Conservation (phyloP, 768 basidiomycete species). For the Rhodotorula toruloides region DNA sequence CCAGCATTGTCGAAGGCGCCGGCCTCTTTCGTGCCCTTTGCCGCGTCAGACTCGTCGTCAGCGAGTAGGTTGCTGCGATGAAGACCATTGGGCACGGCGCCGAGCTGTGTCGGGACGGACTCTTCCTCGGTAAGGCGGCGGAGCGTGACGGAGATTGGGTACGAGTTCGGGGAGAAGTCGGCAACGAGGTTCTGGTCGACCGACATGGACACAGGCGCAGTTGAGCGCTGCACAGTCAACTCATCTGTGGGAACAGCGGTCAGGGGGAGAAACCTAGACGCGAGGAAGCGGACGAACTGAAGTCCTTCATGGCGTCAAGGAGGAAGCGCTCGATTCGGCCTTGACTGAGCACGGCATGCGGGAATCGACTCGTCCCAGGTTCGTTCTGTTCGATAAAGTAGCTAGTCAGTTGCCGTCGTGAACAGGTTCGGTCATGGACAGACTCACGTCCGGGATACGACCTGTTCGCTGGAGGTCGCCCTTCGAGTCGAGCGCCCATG, state of each 20-base stretch:
- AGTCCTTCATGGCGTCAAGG: conserved; percentile 29
- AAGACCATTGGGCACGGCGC: conserved; percentile 22
- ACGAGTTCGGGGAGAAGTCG: conserved; percentile 12
- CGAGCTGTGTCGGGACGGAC: conserved; percentile 24
- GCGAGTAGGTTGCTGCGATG: conserved; percentile 23
- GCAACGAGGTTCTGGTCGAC: conserved; percentile 4
- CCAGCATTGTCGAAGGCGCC: background rate
- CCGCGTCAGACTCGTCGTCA: conserved; percentile 27
- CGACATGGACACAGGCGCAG: conserved; percentile 2
- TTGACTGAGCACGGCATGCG: conserved; percentile 30
- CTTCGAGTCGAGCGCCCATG: conserved; percentile 19
- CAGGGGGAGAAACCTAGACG: no score
- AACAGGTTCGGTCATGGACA: background rate
- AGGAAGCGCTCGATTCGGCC: conserved; percentile 34
- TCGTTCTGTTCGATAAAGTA: conserved; percentile 2
- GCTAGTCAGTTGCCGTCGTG: no score
- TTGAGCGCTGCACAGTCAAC: conserved; percentile 19
- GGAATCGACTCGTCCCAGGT: conserved; percentile 23
- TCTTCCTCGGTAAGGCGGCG: conserved; percentile 25
- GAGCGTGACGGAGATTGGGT: conserved; percentile 24
- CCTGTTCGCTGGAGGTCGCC: conserved; percentile 10
- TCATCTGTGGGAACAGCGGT: conserved; percentile 5
- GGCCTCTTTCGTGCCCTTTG: background rate
- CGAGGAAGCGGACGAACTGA: conserved; percentile 1
- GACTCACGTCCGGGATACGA: conserved; percentile 22